Evolutionary conservation across 495 filamentous ascomycete genomes (phyloP).

Genomic region (Friedmanniomyces simplex): DNA sequence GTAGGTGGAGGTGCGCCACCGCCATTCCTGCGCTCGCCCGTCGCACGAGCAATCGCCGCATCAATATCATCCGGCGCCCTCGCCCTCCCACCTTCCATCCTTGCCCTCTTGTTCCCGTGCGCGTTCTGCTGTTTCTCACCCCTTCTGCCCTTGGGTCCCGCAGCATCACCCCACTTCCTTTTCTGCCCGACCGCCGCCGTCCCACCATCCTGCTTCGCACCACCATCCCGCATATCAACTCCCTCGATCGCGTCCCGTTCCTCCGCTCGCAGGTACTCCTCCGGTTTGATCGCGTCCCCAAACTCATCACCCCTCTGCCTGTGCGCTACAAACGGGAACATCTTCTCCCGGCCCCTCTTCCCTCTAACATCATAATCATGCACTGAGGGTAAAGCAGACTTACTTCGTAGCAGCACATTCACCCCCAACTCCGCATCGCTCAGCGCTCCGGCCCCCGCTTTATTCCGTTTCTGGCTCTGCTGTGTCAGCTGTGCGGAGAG

Average conservation of each 20-base stretch:
- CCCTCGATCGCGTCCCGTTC: slow-evolving; percentile 76
- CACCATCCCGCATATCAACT: slow-evolving; percentile 39
- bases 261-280: slow-evolving; percentile 89
- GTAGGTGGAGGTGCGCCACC: slow-evolving; percentile 28
- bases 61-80: slow-evolving; percentile 14
- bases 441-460: slow-evolving; percentile 47
- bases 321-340: slow-evolving; percentile 79
- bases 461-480: slow-evolving; percentile 61
- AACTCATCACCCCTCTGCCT: slow-evolving; percentile 79
- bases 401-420: slow-evolving; percentile 70
- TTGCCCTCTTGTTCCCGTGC: slow-evolving; percentile 2
- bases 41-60: slow-evolving; percentile 13
- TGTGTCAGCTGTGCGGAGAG: slow-evolving; percentile 58
- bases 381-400: slow-evolving; percentile 38
- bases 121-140: slow-evolving; percentile 20
- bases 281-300: slow-evolving; percentile 83
- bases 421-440: slow-evolving; percentile 82
- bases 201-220: slow-evolving; percentile 14
- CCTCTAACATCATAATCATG: slow-evolving; percentile 89
- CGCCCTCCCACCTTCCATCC: slow-evolving; percentile 5
- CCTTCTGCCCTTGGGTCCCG: slow-evolving; percentile 1
- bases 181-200: slow-evolving; percentile 73
- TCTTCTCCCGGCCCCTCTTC: slow-evolving; percentile 84
- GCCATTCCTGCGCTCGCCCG: slow-evolving; percentile 6
- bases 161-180: slow-evolving; percentile 75